Percentiles rank a stretch among this genome's conserved stretches.
phyloP scores from a whole-genome alignment of 2,329 filamentous ascomycete genomes.

The Pseudodiploospora longispora region DNA sequence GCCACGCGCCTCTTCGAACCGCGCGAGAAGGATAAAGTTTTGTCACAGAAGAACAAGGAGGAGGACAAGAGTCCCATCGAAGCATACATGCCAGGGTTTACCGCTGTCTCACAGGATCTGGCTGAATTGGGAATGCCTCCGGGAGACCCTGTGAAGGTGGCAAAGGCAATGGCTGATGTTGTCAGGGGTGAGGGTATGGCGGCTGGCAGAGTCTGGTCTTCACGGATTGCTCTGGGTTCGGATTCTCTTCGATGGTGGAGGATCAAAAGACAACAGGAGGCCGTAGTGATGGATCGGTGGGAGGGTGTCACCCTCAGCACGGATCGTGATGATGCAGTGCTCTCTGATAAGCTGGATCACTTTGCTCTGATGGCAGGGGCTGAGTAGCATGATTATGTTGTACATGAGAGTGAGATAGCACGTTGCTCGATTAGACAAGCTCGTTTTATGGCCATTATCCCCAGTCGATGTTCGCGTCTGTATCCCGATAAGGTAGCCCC shows the following conservation, averaged over 20 bases:
- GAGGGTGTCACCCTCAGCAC: too few relatives aligned
- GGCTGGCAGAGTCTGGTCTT: slow-evolving; percentile 15
- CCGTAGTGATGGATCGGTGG: too few relatives aligned
- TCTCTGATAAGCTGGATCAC: too few relatives aligned
- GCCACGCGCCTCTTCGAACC: slow-evolving; percentile 19
- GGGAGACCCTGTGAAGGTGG: slow-evolving; percentile 16
- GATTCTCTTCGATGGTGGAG: slow-evolving; percentile 14
- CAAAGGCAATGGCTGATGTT: slow-evolving; percentile 17
- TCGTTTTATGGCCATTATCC: too few relatives aligned
- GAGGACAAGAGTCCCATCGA: slow-evolving; percentile 16
- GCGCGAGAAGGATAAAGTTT: slow-evolving; percentile 12
- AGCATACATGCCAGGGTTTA: slow-evolving; percentile 15
- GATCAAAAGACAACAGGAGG: too few relatives aligned
- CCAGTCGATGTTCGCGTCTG: too few relatives aligned
- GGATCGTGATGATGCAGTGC: too few relatives aligned
- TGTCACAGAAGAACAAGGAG: slow-evolving; percentile 5
- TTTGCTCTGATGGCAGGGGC: too few relatives aligned
- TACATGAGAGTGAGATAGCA: too few relatives aligned
- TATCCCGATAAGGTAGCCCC: too few relatives aligned
- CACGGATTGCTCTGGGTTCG: slow-evolving; percentile 22
- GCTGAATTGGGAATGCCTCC: slow-evolving; percentile 15
- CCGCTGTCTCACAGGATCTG: slow-evolving; percentile 2
- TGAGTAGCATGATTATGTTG: too few relatives aligned
- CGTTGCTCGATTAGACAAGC: too few relatives aligned
- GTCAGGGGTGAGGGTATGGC: slow-evolving; percentile 19